These are phyloP conservation scores for Sporothrix sp. DNA, from an alignment of 2,329 filamentous ascomycete genomes.

Conservation along the genomic window DNA sequence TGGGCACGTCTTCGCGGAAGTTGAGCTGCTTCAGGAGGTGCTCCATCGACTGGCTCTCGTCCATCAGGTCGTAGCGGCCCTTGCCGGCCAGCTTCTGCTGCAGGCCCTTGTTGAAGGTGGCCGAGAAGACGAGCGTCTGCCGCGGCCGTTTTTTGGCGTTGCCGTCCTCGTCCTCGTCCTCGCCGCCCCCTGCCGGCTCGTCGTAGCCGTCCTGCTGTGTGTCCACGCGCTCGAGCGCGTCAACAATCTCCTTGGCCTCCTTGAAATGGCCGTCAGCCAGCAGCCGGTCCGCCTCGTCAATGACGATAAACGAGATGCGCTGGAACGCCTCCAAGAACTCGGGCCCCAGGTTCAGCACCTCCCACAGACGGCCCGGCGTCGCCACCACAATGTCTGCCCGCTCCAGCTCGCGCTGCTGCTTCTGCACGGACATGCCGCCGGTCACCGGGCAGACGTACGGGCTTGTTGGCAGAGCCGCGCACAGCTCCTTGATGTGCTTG, in stretches of 20 bases:
- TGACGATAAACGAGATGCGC: conserved; percentile 68
- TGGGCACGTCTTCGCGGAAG: conserved; percentile 74
- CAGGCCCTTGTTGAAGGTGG: conserved; percentile 84
- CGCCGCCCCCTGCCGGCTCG: conserved; percentile 37
- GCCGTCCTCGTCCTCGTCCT: conserved; percentile 30
- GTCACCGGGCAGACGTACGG: conserved; percentile 81
- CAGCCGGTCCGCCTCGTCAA: conserved; percentile 89
- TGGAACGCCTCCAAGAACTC: conserved; percentile 62
- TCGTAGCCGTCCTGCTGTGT: conserved; percentile 43
- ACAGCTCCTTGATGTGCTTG: conserved; percentile 70
- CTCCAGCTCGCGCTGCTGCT: conserved; percentile 77
- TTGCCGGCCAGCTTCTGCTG: conserved; percentile 87
- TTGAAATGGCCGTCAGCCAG: conserved; percentile 92
- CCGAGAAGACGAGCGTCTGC: conserved; percentile 93
- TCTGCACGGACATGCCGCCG: conserved; percentile 85
- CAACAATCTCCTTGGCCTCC: conserved; percentile 81
- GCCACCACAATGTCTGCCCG: conserved; percentile 88
- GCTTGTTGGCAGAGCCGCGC: conserved; percentile 47
- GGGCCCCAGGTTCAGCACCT: conserved; percentile 70
- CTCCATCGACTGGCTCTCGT: conserved; percentile 75
- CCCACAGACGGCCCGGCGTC: conserved; percentile 89
- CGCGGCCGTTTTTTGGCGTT: conserved; percentile 34
- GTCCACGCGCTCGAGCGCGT: conserved; percentile 63
- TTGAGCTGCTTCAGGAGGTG: conserved; percentile 85
- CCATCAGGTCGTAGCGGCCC: conserved; percentile 55